A percentile compares a stretch with the other conserved stretches of the same genome.
These are phyloP conservation scores for Mycena rebaudengoi DNA, from an alignment of 768 basidiomycete genomes.

Conservation along the genomic window DNA sequence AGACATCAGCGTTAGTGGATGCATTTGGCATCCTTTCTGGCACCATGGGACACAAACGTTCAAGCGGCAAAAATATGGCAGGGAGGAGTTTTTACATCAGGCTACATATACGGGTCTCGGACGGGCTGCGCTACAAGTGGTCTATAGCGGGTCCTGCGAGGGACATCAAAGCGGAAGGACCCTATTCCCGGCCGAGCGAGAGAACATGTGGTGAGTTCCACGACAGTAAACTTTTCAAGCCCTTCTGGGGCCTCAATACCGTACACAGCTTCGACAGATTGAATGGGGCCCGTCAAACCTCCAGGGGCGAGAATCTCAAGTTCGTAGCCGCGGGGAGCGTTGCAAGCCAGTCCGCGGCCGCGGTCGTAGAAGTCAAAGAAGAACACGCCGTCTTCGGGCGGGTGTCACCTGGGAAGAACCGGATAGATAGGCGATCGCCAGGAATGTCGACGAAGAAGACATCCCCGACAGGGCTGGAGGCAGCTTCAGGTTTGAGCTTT, in stretches of 20 bases:
- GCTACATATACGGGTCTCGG: background rate
- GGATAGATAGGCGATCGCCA: background rate
- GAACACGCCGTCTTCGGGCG: background rate
- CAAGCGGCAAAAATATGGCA: too few species aligned
- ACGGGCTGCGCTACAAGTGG: background rate
- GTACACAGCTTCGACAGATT: slow-evolving; percentile 1
- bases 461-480: background rate
- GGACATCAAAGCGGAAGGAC: background rate
- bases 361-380: slow-evolving; percentile 9
- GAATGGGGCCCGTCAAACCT: slow-evolving; percentile 2
- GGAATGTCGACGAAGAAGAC: background rate
- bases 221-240: background rate
- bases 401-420: background rate
- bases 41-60: too few species aligned
- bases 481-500: slow-evolving; percentile 2
- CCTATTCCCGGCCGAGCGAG: background rate
- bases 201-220: background rate
- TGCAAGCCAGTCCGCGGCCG: background rate
- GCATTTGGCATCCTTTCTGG: too few species aligned
- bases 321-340: background rate
- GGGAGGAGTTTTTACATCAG: too few species aligned
- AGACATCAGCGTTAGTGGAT: too few species aligned
- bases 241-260: background rate
- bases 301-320: background rate
- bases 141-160: background rate